These are phyloP conservation scores for Colletotrichum tofieldiae DNA, from an alignment of 2,329 filamentous ascomycete genomes.

Conservation along the genomic window DNA sequence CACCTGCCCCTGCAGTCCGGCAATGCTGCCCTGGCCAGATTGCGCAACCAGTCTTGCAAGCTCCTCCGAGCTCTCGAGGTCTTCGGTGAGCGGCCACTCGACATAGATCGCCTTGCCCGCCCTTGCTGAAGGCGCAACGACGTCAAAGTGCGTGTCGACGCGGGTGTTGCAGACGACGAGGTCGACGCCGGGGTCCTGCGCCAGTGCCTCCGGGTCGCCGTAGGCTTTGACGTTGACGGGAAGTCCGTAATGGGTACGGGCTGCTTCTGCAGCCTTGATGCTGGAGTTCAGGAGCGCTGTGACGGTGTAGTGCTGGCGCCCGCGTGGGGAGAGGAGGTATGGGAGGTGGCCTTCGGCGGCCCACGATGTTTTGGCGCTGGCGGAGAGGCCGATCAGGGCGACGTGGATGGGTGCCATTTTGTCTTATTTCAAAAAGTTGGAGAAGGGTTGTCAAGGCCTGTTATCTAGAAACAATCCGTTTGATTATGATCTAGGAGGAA, in stretches of 20 bases:
- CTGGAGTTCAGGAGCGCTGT: constrained; percentile 68
- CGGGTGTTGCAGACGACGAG: constrained; percentile 70
- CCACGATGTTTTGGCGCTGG: constrained; percentile 68
- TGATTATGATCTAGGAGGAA: not conserved
- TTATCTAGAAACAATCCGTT: not conserved
- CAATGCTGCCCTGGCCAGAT: constrained; percentile 52
- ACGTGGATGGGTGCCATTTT: constrained; percentile 60
- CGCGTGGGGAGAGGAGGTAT: constrained; percentile 66
- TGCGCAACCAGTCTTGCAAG: constrained; percentile 49
- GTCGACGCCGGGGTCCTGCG: constrained; percentile 65
- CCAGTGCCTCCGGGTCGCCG: constrained; percentile 64
- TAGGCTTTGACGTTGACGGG: constrained; percentile 61
- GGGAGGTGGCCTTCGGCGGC: constrained; percentile 71
- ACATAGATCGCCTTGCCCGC: constrained; percentile 69
- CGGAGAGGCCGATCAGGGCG: constrained; percentile 71
- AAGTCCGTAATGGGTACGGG: constrained; percentile 61
- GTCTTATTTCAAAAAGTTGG: not conserved
- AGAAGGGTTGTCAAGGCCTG: not conserved
- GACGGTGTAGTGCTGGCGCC: constrained; percentile 62
- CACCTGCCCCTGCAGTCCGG: constrained; percentile 68
- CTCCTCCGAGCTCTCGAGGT: constrained; percentile 56
- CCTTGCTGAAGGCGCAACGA: constrained; percentile 61
- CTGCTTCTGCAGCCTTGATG: constrained; percentile 58
- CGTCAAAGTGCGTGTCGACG: constrained; percentile 67
- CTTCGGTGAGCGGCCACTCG: constrained; percentile 71